These are phyloP conservation scores for Lachnellula suecica DNA, from an alignment of 2,329 filamentous ascomycete species.

Conservation along the genomic window DNA sequence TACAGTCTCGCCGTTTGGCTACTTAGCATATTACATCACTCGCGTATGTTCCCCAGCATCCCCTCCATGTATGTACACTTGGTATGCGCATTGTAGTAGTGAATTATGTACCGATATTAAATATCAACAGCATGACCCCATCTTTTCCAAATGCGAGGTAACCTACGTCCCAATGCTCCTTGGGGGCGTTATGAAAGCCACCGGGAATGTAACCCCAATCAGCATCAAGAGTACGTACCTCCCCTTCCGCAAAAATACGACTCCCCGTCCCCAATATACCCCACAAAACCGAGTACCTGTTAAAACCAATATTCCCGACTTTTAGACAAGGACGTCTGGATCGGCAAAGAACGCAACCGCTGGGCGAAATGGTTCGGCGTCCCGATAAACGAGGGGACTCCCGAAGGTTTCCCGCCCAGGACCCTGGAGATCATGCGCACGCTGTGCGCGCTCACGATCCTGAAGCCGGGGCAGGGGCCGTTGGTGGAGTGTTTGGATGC, in stretches of 20 bases:
- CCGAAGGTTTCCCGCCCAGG: constrained; percentile 51
- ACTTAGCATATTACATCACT: constrained; percentile 56
- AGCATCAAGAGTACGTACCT: constrained; percentile 49
- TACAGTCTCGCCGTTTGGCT: constrained; percentile 59
- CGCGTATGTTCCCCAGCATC: constrained; percentile 40
- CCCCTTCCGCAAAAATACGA: background rate
- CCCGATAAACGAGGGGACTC: constrained; percentile 45
- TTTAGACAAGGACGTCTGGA: constrained; percentile 59
- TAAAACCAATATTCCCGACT: too few relatives aligned
- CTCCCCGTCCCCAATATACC: too few relatives aligned
- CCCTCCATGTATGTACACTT: background rate
- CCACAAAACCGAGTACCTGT: too few relatives aligned
- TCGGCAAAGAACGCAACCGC: constrained; percentile 50
- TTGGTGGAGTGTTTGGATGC: constrained; percentile 23
- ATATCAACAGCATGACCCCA: constrained; percentile 47
- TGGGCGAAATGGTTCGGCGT: constrained; percentile 54
- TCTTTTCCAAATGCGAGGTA: constrained; percentile 53
- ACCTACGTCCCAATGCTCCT: constrained; percentile 59
- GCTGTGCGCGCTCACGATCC: constrained; percentile 43
- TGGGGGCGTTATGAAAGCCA: constrained; percentile 56
- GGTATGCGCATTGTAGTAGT: too few relatives aligned
- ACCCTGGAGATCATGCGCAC: constrained; percentile 52
- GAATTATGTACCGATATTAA: background rate
- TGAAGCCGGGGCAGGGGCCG: constrained; percentile 17
- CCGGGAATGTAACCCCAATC: constrained; percentile 53